phyloP scores from a whole-genome alignment of 805 yeast genomes.

The Metschnikowia sp. region DNA sequence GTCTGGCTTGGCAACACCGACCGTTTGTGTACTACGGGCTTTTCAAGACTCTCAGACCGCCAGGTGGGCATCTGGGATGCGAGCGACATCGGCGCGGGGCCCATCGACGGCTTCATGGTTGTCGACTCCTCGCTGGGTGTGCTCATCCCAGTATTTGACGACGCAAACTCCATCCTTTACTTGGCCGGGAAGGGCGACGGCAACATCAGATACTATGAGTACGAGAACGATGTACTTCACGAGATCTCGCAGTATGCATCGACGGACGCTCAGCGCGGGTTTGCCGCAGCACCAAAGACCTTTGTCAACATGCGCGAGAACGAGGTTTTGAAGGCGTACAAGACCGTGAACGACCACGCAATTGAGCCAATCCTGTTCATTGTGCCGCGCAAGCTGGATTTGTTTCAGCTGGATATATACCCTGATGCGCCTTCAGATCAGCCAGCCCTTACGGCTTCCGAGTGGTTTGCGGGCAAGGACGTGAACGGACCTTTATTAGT shows the following conservation, averaged over 20 bases:
- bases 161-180: slow-evolving; percentile 71
- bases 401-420: slow-evolving; percentile 87
- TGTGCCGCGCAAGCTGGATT: slow-evolving; percentile 92
- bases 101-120: slow-evolving; percentile 82
- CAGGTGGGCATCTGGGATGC: slow-evolving; percentile 95
- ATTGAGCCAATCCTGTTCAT: slow-evolving; percentile 90
- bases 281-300: slow-evolving; percentile 84
- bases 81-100: slow-evolving; percentile 67
- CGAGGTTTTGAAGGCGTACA: slow-evolving; percentile 78
- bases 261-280: slow-evolving; percentile 92
- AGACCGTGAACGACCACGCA: slow-evolving; percentile 78
- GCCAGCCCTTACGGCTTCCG: slow-evolving; percentile 76
- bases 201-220: slow-evolving; percentile 91
- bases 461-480: slow-evolving; percentile 75
- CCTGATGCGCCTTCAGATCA: slow-evolving; percentile 83
- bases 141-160: slow-evolving; percentile 87
- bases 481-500: slow-evolving; percentile 81
- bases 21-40: slow-evolving; percentile 90
- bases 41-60: slow-evolving; percentile 87
- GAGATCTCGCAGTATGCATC: slow-evolving; percentile 88
- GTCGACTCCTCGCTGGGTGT: slow-evolving; percentile 93
- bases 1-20: slow-evolving; percentile 88
- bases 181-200: slow-evolving; percentile 98
- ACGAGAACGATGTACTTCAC: slow-evolving; percentile 67
- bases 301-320: slow-evolving; percentile 75